These are phyloP conservation scores for Pleurotus ostreatus DNA, from an alignment of 768 basidiomycete species.

Conservation along the genomic window DNA sequence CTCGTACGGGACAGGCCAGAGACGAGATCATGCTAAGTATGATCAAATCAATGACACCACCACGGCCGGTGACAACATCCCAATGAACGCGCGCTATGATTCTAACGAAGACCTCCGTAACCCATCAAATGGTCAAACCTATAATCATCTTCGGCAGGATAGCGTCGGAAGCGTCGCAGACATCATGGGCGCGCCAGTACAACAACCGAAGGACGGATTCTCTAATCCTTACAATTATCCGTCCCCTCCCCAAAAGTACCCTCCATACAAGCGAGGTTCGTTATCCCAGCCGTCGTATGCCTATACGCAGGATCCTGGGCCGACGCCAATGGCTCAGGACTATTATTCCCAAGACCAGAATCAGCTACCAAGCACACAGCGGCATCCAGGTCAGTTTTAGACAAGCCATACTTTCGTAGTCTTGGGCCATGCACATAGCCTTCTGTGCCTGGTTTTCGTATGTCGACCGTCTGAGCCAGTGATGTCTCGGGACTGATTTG, in stretches of 20 bases:
- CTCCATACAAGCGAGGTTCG: not conserved
- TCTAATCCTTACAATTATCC: constrained; percentile 17
- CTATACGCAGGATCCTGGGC: constrained; percentile 34
- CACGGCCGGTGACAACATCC: constrained; percentile 52
- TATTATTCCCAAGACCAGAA: constrained; percentile 24
- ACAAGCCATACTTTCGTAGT: constrained; percentile 12
- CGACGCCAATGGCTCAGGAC: constrained; percentile 35
- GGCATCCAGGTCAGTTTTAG: constrained; percentile 44
- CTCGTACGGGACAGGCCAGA: constrained; percentile 71
- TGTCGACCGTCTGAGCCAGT: constrained; percentile 1
- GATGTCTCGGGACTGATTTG: constrained; percentile 9
- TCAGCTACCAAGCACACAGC: constrained; percentile 33
- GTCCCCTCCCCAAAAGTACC: constrained; percentile 12
- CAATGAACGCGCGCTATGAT: constrained; percentile 59
- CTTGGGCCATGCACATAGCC: constrained; percentile 11
- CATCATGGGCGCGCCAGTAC: constrained; percentile 45
- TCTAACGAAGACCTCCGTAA: constrained; percentile 36
- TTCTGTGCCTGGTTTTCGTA: not conserved
- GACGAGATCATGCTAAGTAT: constrained; percentile 78
- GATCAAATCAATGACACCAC: constrained; percentile 65
- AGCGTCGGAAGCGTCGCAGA: constrained; percentile 57
- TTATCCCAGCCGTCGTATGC: constrained; percentile 22
- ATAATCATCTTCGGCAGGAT: constrained; percentile 47
- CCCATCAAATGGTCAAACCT: constrained; percentile 20
- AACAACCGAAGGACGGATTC: constrained; percentile 40